A percentile compares a stretch with the other conserved stretches of the same genome.
Evolutionary conservation across 2,329 filamentous ascomycete genomes (phyloP).

Genomic region (Neonectria hederae): DNA sequence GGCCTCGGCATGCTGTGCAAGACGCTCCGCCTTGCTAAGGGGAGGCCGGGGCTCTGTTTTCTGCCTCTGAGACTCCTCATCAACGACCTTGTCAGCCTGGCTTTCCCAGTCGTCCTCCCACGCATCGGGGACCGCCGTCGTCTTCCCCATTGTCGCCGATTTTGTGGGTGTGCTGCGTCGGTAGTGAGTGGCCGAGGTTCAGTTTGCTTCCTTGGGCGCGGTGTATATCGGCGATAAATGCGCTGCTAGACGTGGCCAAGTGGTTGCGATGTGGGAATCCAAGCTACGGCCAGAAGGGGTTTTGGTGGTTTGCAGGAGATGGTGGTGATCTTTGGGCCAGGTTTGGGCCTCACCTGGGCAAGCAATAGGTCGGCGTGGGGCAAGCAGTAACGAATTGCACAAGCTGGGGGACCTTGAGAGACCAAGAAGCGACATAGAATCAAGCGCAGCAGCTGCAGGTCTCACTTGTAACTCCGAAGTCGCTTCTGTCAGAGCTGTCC

Average conservation of each 20-base stretch:
- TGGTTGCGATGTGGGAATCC: slow-evolving; percentile 1
- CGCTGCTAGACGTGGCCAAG: background rate
- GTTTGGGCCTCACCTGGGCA: slow-evolving; percentile 12
- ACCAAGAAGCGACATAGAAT: slow-evolving; percentile 2
- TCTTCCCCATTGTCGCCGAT: slow-evolving; percentile 55
- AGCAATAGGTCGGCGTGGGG: slow-evolving; percentile 10
- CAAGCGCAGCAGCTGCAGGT: background rate
- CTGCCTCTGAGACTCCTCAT: slow-evolving; percentile 44
- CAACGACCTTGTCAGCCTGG: slow-evolving; percentile 70
- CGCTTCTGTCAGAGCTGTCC: slow-evolving; percentile 18
- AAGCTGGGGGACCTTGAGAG: slow-evolving; percentile 9
- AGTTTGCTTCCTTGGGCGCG: background rate
- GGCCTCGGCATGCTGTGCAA: slow-evolving; percentile 81
- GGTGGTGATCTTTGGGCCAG: slow-evolving; percentile 30
- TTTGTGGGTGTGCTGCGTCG: background rate
- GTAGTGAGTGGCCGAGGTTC: background rate
- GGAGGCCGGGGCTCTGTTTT: slow-evolving; percentile 49
- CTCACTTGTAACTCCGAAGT: slow-evolving; percentile 10
- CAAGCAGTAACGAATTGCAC: slow-evolving; percentile 8
- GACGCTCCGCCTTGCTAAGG: slow-evolving; percentile 78
- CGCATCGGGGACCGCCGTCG: slow-evolving; percentile 70
- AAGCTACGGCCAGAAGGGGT: slow-evolving; percentile 6
- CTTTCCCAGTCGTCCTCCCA: slow-evolving; percentile 94
- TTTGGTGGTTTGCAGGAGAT: slow-evolving; percentile 20
- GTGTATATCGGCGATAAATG: slow-evolving; percentile 1